These are phyloP conservation scores for Trichophyton simii DNA, from an alignment of 2,329 filamentous ascomycete species.

Conservation along the genomic window DNA sequence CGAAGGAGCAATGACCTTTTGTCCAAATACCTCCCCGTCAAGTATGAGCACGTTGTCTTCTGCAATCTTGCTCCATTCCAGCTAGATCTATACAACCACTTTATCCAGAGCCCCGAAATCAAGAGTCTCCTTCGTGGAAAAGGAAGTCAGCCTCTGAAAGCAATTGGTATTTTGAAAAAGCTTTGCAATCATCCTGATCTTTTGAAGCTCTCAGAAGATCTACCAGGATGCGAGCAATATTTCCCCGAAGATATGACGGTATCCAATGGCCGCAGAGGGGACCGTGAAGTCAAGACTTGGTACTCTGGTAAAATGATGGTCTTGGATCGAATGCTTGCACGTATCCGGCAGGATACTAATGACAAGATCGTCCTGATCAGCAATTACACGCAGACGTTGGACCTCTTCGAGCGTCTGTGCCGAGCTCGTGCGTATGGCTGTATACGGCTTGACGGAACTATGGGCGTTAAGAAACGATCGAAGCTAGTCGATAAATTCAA, in stretches of 20 bases:
- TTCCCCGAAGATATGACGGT: slow-evolving; percentile 81
- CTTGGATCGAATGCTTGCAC: slow-evolving; percentile 91
- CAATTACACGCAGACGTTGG: slow-evolving; percentile 93
- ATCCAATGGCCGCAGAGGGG: slow-evolving; percentile 74
- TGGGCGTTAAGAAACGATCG: slow-evolving; percentile 94
- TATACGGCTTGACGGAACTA: slow-evolving; percentile 84
- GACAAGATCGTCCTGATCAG: slow-evolving; percentile 99
- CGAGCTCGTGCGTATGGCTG: slow-evolving; percentile 72
- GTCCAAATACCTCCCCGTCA: slow-evolving; percentile 93
- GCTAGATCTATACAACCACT: slow-evolving; percentile 86
- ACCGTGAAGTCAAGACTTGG: slow-evolving; percentile 86
- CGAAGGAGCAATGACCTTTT: slow-evolving; percentile 93
- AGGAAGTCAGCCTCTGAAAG: slow-evolving; percentile 89
- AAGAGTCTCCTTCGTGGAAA: slow-evolving; percentile 84
- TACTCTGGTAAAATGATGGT: slow-evolving; percentile 98
- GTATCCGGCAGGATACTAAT: slow-evolving; percentile 89
- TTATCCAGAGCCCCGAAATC: slow-evolving; percentile 90
- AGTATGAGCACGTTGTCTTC: slow-evolving; percentile 98
- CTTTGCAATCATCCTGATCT: slow-evolving; percentile 96
- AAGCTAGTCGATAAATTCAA: slow-evolving; percentile 98
- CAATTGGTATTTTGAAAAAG: slow-evolving; percentile 93
- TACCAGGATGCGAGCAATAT: slow-evolving; percentile 71
- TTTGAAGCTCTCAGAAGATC: slow-evolving; percentile 65
- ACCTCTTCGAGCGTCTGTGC: slow-evolving; percentile 86
- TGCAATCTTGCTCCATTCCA: slow-evolving; percentile 92